phyloP scores from a whole-genome alignment of 257 asterid genomes.

The Scutellaria galericulata region DNA sequence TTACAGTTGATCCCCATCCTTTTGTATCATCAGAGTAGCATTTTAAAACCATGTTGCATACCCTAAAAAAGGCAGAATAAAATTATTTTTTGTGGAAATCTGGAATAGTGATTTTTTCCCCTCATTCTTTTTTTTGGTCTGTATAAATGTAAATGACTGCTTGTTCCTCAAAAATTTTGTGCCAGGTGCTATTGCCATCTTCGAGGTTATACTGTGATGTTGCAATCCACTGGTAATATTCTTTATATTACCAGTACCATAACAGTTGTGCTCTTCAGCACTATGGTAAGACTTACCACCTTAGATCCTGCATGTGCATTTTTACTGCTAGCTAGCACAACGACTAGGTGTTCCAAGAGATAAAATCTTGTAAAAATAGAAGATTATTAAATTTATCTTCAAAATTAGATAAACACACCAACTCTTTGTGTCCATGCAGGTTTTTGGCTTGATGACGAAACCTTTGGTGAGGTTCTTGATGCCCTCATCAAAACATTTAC shows the following conservation, averaged over 20 bases:
- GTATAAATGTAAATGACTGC: conserved; percentile 16
- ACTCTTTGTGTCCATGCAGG: conserved; percentile 47
- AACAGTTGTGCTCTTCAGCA: conserved; percentile 90
- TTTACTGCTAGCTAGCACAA: background rate
- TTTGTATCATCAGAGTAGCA: conserved; percentile 4
- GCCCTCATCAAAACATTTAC: conserved; percentile 61
- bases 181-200: conserved; percentile 76
- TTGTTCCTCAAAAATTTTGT: conserved; percentile 26
- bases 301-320: conserved; percentile 26
- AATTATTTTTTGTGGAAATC: background rate
- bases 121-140: background rate
- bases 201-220: no score
- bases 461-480: conserved; percentile 69
- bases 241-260: conserved; percentile 95
- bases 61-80: background rate
- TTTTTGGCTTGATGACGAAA: conserved; percentile 82
- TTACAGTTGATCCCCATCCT: conserved; percentile 27
- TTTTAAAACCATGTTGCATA: conserved; percentile 14
- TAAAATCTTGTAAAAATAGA: no score
- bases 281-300: conserved; percentile 62
- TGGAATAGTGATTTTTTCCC: background rate
- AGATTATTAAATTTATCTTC: background rate
- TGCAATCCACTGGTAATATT: no score
- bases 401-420: background rate
- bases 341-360: no score